Base-by-base conservation (phyloP, 2,329 filamentous ascomycete species). In the Penicillium janthinellum region DNA sequence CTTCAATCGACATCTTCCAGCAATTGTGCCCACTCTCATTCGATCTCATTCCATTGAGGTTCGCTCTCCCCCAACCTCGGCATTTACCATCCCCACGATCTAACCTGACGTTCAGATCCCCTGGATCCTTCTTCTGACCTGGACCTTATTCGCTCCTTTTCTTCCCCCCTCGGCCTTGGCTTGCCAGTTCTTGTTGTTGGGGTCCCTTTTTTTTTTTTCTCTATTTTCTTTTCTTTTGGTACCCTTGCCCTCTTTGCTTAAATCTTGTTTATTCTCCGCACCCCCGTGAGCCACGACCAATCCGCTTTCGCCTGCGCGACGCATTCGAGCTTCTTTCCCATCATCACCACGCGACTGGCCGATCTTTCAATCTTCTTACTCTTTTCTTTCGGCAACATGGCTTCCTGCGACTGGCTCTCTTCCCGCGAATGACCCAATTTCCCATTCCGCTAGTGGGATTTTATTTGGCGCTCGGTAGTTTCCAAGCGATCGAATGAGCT, bases 71-170 rank as follows among this genome's bases (percentile, higher is more conserved):
- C 49, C 35, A 52, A 39, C 49, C 49, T 39, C 49, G 49, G 49
- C 35, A 52, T 56, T 63, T 59, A 48, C 54, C 58, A n/a, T 39
- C 49, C 28, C 49, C 49, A 52, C 35, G 49, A 52, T 52, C 49
- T 41, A 8, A 35, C 22, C 49, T 52, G 49, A 52, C 34, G 34
- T 52, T 52, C 49, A 52, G 35, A 52, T 52, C 37, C 49, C 35
- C 20, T 52, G 49, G 49, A 28, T n/a, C 11, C 22, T 47, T 47
- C 25, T 22, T 31, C 12, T 52, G 35, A 38, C 38, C 34, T 25
- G 10, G 8, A 39, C 20, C 37, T 22, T 15, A 37, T 52, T 37
- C 34, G 28, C 31, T 50, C 47, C 47, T 50, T 37, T 50, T 38
- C 10, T 5, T 22, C 31, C 17, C 49, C 42, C 35, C 35, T 52